Evolutionary conservation across 768 basidiomycete species (phyloP).

Genomic region (Lyophyllum shimeji): DNA sequence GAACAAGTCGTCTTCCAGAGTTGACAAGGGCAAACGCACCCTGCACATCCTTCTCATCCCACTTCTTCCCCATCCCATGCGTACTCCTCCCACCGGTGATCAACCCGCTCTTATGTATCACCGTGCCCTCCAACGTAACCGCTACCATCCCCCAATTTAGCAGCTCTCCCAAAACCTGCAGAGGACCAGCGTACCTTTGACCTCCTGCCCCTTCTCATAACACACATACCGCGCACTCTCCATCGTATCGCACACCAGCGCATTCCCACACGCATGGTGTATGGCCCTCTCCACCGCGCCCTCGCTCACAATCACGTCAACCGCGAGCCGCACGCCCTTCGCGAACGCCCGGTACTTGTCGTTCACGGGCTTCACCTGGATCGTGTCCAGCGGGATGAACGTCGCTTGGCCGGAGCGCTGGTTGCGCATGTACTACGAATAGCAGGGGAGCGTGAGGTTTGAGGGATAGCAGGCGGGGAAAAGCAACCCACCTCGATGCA

Average conservation of each 20-base stretch:
- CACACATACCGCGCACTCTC: conserved; percentile 88
- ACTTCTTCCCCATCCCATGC: conserved; percentile 76
- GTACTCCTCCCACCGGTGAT: conserved; percentile 94
- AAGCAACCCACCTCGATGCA: conserved; percentile 86
- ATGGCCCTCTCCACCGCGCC: conserved; percentile 89
- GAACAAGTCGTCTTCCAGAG: background rate
- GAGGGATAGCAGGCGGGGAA: background rate
- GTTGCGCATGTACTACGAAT: conserved; percentile 81
- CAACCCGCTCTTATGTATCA: conserved; percentile 96
- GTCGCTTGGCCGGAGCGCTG: conserved; percentile 96
- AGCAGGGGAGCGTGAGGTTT: background rate
- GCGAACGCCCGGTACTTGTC: conserved; percentile 94
- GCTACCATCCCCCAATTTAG: conserved; percentile 44
- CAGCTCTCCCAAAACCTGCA: background rate
- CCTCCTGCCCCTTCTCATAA: conserved; percentile 93
- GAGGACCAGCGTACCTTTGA: conserved; percentile 73
- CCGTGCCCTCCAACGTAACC: conserved; percentile 93
- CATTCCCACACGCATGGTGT: conserved; percentile 94
- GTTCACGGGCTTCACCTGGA: conserved; percentile 89
- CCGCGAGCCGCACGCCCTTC: conserved; percentile 81
- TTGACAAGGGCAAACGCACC: conserved; percentile 41
- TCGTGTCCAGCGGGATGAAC: conserved; percentile 97
- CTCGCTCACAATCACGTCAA: conserved; percentile 84
- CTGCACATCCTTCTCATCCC: conserved; percentile 93
- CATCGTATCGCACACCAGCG: conserved; percentile 94